Base-by-base conservation (phyloP, 2,329 filamentous ascomycete species). In the Sclerotinia nivalis region DNA sequence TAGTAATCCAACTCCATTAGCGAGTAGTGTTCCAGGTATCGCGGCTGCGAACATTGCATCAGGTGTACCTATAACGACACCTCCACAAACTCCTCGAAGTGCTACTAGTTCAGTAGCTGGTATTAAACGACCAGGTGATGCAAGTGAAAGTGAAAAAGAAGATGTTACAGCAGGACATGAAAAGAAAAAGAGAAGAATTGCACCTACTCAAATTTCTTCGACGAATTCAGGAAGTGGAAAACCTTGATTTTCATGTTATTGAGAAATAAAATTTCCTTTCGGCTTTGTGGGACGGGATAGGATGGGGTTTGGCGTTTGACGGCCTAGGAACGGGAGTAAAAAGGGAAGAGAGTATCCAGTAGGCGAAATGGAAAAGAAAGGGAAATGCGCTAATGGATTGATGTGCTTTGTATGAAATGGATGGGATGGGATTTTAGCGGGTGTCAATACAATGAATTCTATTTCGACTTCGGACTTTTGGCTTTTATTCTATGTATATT, bases 21-120 rank as follows among this genome's bases (percentile, higher is more conserved):
- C 93, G 45, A 91, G 93, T 20, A 92, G 85, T 68, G 86, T 97
- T 22, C 93, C 93, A 0, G 86, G 89, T 66, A 88, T 97, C 37
- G 89, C 92, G 18, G 92, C 92, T 8, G 83, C 91, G 13, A 91
- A 90, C 73, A 66, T 71, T 54, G 58, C 64, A 1, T 79, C 80
- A n/a, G 79, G 82, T 20, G 76, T 69, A 84, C 92, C 93, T 0
- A 88, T 97, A 76, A 93, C 92, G 50, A 97, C 95, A 10, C 95
- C 96, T 2, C 96, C 95, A 0, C 91, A 97, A 79, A 98, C 95
- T 4, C 95, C 95, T 8, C 85, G 88, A 65, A 88, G 86, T 75
- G 84, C 86, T 7, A 83, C 84, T 58, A 86, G 83, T 37, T 88
- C 84, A 69, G 84, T 87, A 1, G 87, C 76, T 79, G 85, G 71